Evolutionary conservation across 306 rosid genomes (phyloP).

Genomic region (Alnus rubra): DNA sequence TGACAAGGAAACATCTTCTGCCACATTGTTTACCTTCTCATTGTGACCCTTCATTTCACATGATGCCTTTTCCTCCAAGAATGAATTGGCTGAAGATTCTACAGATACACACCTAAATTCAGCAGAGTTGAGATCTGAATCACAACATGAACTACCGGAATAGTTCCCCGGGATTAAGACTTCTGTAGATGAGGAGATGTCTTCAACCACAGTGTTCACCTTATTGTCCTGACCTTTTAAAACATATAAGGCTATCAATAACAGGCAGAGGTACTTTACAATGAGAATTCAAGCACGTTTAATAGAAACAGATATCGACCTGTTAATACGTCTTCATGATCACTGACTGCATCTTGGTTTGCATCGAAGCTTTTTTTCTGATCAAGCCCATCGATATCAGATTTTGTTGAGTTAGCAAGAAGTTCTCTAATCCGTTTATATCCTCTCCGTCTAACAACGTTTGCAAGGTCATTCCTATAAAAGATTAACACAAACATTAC

Average conservation of each 20-base stretch:
- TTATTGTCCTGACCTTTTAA: conserved; percentile 74
- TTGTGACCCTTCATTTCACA: conserved; percentile 25
- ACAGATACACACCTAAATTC: conserved; percentile 18
- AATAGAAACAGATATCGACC: conserved; percentile 46
- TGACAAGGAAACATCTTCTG: conserved; percentile 29
- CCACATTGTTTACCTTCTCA: conserved; percentile 31
- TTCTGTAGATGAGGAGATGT: conserved; percentile 8
- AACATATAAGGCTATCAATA: conserved; percentile 45
- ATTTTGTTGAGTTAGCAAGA: conserved; percentile 43
- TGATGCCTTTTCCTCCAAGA: conserved; percentile 16
- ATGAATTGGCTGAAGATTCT: conserved; percentile 29
- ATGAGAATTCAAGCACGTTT: conserved; percentile 7
- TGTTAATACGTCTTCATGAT: conserved; percentile 33
- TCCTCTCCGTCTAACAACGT: conserved; percentile 91
- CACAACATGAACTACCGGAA: conserved; percentile 24
- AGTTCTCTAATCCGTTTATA: conserved; percentile 68
- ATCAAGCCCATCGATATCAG: conserved; percentile 20
- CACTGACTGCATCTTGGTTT: conserved; percentile 29
- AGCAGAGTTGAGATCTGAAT: conserved; percentile 21
- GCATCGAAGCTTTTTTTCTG: conserved; percentile 27
- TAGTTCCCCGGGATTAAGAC: conserved; percentile 8
- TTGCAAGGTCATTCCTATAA: conserved; percentile 77
- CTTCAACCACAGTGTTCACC: conserved; percentile 20
- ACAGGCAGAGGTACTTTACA: conserved; percentile 22
- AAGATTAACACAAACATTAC: neutral